Base-by-base conservation (phyloP, 305 asterid species). In the Coffea humblotiana region DNA sequence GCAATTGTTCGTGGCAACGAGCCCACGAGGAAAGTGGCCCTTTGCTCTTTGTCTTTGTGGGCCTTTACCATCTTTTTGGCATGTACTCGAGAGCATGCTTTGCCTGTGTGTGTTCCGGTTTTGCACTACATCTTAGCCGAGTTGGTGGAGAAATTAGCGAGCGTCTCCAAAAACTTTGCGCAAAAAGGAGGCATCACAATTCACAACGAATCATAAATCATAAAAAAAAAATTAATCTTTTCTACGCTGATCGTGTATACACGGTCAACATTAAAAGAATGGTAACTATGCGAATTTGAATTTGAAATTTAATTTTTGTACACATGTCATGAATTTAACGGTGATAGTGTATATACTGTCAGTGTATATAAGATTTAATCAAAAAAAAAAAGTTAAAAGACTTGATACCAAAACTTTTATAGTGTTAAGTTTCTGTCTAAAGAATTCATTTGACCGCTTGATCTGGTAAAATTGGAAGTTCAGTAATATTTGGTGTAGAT, bases 1-100 rank as follows among this genome's bases (percentile, higher is more conserved):
- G 29, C 43, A 29, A 58, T 74, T 74, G 51, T 56, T 65, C 71
- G 13, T 61, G 70, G 43, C 78, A 75, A 75, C 18, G 60, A 72
- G 78, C 45, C 54, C 27, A 48, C 4, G 58, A 43, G 43, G 63
- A 79, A 79, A 79, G 78, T 40, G 32, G 40, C 58, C 4, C 63
- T 78, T 78, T 78, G 52, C 45, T 54, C 80, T 49, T 47, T 8
- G 12, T 8, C 49, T 47, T 77, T 69, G 8, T 29, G 23, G 73
- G 15, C 56, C 6, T 71, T 43, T 0, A 2, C 54, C 3, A 9
- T 3, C 14, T 21, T 18, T 70, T 12, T 3, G 52, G 74, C 6
- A 12, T 23, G 13, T 12, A 11, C 19, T 69, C 58, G 18, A 29
- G 64, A 29, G 64, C 52, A 37, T 68, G 69, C 76, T 25, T 12